Percentiles rank a stretch among this genome's conserved stretches.
phyloP scores from a whole-genome alignment of 257 asterid species.

The Penstemon davidsonii region DNA sequence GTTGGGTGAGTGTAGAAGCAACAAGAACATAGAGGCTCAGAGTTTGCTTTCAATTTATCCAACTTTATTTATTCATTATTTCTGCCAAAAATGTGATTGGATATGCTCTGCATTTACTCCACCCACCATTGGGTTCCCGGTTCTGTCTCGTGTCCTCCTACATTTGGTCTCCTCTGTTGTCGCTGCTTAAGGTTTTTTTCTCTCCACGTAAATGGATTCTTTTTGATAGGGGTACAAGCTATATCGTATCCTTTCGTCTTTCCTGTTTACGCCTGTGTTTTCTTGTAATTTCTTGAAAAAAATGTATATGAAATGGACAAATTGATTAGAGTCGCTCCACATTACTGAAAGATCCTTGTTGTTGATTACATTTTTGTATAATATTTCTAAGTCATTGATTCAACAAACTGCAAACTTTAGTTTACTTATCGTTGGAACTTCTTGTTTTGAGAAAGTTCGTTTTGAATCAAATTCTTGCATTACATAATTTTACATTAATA shows the following conservation, averaged over 20 bases:
- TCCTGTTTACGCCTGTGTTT: constrained; percentile 14
- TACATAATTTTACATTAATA: too few species aligned
- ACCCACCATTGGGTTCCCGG: constrained; percentile 30
- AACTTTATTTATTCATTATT: constrained; percentile 48
- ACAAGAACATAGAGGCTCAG: constrained; percentile 28
- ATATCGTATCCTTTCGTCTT: constrained; percentile 22
- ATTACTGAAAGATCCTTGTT: constrained; percentile 25
- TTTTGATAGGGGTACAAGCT: constrained; percentile 17
- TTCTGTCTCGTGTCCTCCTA: constrained; percentile 14
- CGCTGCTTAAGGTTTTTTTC: constrained; percentile 23
- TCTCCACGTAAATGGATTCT: constrained; percentile 19
- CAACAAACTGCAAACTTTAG: constrained; percentile 13
- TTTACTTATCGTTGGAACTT: not conserved
- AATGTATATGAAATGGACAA: constrained; percentile 44
- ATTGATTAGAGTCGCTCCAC: constrained; percentile 18
- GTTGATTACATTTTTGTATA: constrained; percentile 32
- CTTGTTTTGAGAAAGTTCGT: not conserved
- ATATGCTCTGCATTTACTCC: constrained; percentile 26
- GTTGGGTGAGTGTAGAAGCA: constrained; percentile 34
- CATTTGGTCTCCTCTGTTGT: constrained; percentile 18
- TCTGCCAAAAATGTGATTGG: constrained; percentile 38
- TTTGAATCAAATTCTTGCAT: too few species aligned
- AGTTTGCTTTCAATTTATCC: constrained; percentile 33
- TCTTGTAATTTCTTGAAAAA: constrained; percentile 28
- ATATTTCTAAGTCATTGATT: constrained; percentile 27